phyloP scores from a whole-genome alignment of 805 yeast species.

The Starmerella vitae region DNA sequence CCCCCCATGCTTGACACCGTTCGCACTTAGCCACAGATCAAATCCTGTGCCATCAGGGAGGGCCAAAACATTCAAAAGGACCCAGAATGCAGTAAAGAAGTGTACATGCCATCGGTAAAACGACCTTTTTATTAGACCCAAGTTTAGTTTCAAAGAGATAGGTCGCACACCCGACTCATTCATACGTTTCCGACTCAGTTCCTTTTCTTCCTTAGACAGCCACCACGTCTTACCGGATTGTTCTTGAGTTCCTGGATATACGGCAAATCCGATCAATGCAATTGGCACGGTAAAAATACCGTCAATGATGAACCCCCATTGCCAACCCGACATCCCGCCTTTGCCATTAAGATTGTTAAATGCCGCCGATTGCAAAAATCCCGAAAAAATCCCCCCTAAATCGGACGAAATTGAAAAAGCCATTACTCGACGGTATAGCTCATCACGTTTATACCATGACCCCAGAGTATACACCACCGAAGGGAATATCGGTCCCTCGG shows the following conservation, averaged over 20 bases:
- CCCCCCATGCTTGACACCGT: constrained; percentile 10
- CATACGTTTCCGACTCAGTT: constrained; percentile 26
- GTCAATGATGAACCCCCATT: constrained; percentile 56
- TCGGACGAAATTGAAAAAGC: constrained; percentile 31
- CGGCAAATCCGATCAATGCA: constrained; percentile 31
- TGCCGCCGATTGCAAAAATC: constrained; percentile 35
- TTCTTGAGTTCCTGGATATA: constrained; percentile 45
- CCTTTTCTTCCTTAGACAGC: constrained; percentile 26
- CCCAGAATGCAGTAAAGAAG: constrained; percentile 28
- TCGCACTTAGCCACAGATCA: constrained; percentile 30
- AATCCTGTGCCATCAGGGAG: constrained; percentile 32
- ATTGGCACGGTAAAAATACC: constrained; percentile 35
- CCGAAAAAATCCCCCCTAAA: constrained; percentile 34
- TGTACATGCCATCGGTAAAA: constrained; percentile 27
- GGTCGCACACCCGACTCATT: constrained; percentile 23
- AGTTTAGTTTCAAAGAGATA: constrained; percentile 14
- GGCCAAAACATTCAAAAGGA: constrained; percentile 30
- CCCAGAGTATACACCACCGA: constrained; percentile 33
- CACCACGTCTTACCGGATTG: constrained; percentile 24
- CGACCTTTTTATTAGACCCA: constrained; percentile 18
- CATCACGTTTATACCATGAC: constrained; percentile 35
- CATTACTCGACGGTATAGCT: constrained; percentile 33
- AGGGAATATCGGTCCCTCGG: constrained; percentile 35
- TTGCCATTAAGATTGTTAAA: constrained; percentile 30
- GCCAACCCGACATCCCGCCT: constrained; percentile 41